These are phyloP conservation scores for Incumbomyces lentus DNA, from an alignment of 2,329 filamentous ascomycete species.

Conservation along the genomic window DNA sequence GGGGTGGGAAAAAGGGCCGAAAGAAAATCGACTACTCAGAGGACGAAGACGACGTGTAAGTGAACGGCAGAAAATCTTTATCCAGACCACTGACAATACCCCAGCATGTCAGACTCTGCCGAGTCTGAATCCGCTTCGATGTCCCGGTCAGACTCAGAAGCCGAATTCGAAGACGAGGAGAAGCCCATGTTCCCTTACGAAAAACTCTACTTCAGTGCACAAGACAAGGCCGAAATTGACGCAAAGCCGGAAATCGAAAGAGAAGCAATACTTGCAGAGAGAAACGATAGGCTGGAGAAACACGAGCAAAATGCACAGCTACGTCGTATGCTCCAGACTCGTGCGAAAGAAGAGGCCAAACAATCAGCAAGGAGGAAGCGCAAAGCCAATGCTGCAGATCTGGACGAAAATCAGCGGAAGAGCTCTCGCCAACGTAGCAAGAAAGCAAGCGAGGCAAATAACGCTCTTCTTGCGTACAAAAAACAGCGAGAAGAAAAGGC, in stretches of 20 bases:
- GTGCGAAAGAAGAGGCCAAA: constrained; percentile 51
- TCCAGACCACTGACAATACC: constrained; percentile 10
- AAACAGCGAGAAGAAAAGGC: constrained; percentile 50
- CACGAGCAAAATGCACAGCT: constrained; percentile 74
- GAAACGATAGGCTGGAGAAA: constrained; percentile 70
- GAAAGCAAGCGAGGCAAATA: constrained; percentile 53
- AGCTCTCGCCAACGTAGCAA: constrained; percentile 61
- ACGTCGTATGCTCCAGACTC: constrained; percentile 61
- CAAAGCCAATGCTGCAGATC: constrained; percentile 66
- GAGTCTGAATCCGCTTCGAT: constrained; percentile 75
- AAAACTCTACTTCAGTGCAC: constrained; percentile 65
- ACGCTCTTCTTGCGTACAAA: constrained; percentile 63
- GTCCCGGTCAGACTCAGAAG: constrained; percentile 80
- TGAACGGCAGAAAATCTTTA: not conserved
- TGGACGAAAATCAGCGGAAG: constrained; percentile 69
- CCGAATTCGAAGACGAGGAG: constrained; percentile 43
- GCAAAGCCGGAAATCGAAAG: constrained; percentile 80
- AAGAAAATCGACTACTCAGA: constrained; percentile 50
- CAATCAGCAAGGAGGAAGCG: constrained; percentile 50
- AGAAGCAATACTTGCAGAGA: constrained; percentile 80
- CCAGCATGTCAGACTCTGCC: constrained; percentile 60
- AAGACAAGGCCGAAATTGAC: constrained; percentile 71
- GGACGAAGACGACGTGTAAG: constrained; percentile 78
- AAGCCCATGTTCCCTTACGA: constrained; percentile 67
- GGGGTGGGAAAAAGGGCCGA: constrained; percentile 33